Conservation (phyloP, 495 filamentous ascomycete species). For the Podospora australis region DNA sequence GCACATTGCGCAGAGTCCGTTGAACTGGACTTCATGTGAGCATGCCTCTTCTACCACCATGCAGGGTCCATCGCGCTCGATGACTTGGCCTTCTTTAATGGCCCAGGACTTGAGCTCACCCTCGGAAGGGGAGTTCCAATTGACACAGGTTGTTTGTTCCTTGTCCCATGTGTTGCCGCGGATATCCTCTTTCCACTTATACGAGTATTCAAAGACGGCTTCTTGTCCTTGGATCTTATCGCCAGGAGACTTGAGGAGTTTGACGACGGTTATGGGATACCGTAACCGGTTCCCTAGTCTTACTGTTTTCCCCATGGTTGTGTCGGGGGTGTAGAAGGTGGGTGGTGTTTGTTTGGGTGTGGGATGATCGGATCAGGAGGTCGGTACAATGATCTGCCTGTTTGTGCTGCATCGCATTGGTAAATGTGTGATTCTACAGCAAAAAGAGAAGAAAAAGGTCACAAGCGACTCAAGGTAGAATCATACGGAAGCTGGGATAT, state of each 20-base stretch:
- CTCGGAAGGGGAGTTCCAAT: slow-evolving; percentile 77
- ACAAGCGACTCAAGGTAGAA: too few relatives aligned
- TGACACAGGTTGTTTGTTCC: slow-evolving; percentile 58
- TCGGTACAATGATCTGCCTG: too few relatives aligned
- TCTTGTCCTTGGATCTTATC: slow-evolving; percentile 70
- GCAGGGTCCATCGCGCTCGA: slow-evolving; percentile 52
- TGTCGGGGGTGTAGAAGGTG: neutral
- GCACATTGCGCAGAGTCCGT: slow-evolving; percentile 82
- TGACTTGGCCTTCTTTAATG: slow-evolving; percentile 63
- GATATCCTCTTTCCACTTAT: slow-evolving; percentile 60
- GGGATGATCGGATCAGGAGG: neutral
- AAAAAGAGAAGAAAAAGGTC: too few relatives aligned
- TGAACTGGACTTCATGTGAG: slow-evolving; percentile 83
- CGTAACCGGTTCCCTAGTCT: slow-evolving; percentile 57
- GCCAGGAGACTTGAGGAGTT: slow-evolving; percentile 68
- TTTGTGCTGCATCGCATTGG: too few relatives aligned
- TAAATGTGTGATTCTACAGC: too few relatives aligned
- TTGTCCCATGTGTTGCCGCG: slow-evolving; percentile 52
- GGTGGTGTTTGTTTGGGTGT: neutral
- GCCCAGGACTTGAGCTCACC: slow-evolving; percentile 72
- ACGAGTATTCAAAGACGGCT: slow-evolving; percentile 76
- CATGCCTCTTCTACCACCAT: slow-evolving; percentile 86
- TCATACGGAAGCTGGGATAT: too few relatives aligned
- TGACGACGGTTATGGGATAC: slow-evolving; percentile 92
- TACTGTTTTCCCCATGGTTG: slow-evolving; percentile 32